Evolutionary conservation across 2,329 filamentous ascomycete genomes (phyloP), one percentile per base, ranked within the genome.

Genomic region (Cladosporium sphaerospermum): DNA sequence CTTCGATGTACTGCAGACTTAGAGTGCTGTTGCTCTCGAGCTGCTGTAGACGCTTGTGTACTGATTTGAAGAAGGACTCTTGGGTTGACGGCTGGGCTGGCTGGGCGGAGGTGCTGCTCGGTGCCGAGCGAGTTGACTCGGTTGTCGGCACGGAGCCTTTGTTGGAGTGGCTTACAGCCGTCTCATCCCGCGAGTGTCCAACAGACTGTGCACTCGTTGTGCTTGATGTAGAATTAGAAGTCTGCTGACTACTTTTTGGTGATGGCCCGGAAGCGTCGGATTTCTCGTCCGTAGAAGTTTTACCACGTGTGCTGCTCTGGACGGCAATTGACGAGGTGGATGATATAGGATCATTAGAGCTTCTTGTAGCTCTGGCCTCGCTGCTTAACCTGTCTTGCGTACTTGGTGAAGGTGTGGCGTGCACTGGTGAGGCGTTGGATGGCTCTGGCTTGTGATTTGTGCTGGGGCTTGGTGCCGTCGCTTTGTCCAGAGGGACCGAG

Each of bases 11-110:
- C 64, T 96, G 88, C 8, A 97, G 76, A 0, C 91, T 96, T 9
- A 97, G 77, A 0, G 92, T 95, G 9, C 91, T 89, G 67, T 97
- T 99, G 13, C 88, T 82, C 69, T 99, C 93, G 7, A 97, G 83
- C 62, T 91, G 84, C 59, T 92, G 88, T 4, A 99, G 78, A 1
- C 93, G 88, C 70, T 97, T 97, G 58, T 91, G 89, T 8, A 97
- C 86, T 3, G 90, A 89, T 69, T 97, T 97, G 79, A 96, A 99
- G 71, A 99, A 97, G 1, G 88, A 93, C 67, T 99, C 93, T 69
- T 99, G 93, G 1, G 95, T 93, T 0, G 91, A 90, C 2, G 92
- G 91, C 73, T 60, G 80, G 71, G 23, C 73, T 71, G 40, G 76
- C 64, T 8, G 75, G 72, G 23, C 71, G 61, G 23, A 57, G 55